Evolutionary conservation across 2,329 filamentous ascomycete species (phyloP), one percentile per base, ranked within the genome.

Genomic region (Penicillium sp.): DNA sequence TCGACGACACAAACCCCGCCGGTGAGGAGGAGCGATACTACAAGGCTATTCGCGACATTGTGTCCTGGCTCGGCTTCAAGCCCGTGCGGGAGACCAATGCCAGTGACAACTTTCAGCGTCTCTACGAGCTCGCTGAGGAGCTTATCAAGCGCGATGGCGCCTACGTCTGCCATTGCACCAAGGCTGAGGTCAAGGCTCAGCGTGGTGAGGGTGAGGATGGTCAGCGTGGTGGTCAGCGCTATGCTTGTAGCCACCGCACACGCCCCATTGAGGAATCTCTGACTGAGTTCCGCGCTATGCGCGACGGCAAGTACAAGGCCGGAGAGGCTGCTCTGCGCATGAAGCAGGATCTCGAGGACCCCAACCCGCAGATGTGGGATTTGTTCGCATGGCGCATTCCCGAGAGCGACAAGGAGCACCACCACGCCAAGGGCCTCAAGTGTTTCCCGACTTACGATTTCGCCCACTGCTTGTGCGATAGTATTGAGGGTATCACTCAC

Each of bases 361-460:
- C 89, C 29, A 97, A 97, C 73, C 92, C 93, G 7, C 91, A 96
- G 76, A 93, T 96, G 90, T 97, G 93, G 93, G 93, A 98, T 80
- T 78, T 96, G 53, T 90, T 91, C 2, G 93, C 93, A 16, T 98
- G 96, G 76, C 87, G 93, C 59, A 88, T 98, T 54, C 83, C 92
- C 68, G 87, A 90, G 43, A 77, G 85, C 57, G 81, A 81, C 19
- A 33, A 47, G 55, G 69, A 70, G 65, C 59, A 64, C 50, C 72
- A 71, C 61, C 66, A 80, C 75, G 85, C 91, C 35, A 96, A 93
- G 0, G 91, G 90, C 62, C 91, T 90, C 63, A 87, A 89, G 70
- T 98, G 93, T 92, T 97, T 96, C 73, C 95, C 95, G 0, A 96
- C 93, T 0, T 97, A 97, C 70, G 93, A 96, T 73, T 69, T 73